A percentile compares a stretch with the other conserved stretches of the same genome.
These are phyloP conservation scores for Aspergillus ruber DNA, from an alignment of 2,329 filamentous ascomycete genomes.

Conservation along the genomic window DNA sequence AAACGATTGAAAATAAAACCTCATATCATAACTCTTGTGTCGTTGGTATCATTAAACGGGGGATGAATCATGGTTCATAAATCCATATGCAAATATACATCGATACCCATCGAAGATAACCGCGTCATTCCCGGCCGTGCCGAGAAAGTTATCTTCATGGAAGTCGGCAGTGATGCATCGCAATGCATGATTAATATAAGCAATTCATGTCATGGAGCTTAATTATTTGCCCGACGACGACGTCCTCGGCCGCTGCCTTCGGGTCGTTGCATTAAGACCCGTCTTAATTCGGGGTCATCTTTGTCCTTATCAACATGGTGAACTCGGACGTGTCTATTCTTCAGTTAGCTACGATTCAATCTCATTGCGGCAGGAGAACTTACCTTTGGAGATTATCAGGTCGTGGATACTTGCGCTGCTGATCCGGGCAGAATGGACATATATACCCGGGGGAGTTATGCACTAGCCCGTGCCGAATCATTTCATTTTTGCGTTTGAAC, in stretches of 20 bases:
- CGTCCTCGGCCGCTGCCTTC: slow-evolving; percentile 78
- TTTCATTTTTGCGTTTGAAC: slow-evolving; percentile 65
- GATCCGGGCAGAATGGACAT: slow-evolving; percentile 90
- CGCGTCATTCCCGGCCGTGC: slow-evolving; percentile 3
- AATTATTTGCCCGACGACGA: slow-evolving; percentile 52
- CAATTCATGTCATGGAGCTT: slow-evolving; percentile 7
- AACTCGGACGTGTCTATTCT: slow-evolving; percentile 76
- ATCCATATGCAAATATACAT: background rate
- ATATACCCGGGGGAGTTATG: slow-evolving; percentile 93
- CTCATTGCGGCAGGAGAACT: slow-evolving; percentile 17
- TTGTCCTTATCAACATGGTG: slow-evolving; percentile 87
- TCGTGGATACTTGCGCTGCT: slow-evolving; percentile 88
- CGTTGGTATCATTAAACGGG: slow-evolving; percentile 8
- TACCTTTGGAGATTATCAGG: slow-evolving; percentile 95
- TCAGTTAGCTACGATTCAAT: background rate
- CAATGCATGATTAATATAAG: background rate
- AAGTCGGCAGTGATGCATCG: no score
- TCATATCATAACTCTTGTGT: slow-evolving; percentile 7
- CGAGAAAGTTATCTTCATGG: slow-evolving; percentile 4
- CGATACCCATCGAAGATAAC: slow-evolving; percentile 1
- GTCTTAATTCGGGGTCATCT: slow-evolving; percentile 72
- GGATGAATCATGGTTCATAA: background rate
- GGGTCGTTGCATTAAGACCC: slow-evolving; percentile 77
- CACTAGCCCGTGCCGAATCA: slow-evolving; percentile 75
- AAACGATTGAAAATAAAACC: background rate